Percentiles rank a stretch among this genome's conserved stretches.
These are phyloP conservation scores for Tritrichomonas musculus DNA, from an alignment of 208 protist species.

Conservation along the genomic window DNA sequence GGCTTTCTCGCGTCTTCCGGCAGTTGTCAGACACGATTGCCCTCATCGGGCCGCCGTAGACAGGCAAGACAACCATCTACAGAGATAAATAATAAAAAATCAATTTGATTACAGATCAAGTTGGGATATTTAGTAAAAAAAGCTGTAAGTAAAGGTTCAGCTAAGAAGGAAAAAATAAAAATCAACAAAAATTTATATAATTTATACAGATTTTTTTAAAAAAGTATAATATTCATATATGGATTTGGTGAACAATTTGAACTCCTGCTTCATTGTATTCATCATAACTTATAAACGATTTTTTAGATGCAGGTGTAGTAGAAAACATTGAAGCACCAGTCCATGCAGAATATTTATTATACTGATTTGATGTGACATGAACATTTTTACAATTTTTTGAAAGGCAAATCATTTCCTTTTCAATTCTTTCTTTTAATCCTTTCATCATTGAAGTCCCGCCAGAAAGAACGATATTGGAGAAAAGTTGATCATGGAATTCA, in stretches of 20 bases:
- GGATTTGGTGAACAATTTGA: constrained; percentile 51
- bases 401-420: constrained; percentile 60
- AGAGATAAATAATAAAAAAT: no score
- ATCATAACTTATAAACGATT: constrained; percentile 54
- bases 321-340: constrained; percentile 48
- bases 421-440: constrained; percentile 84
- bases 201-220: no score
- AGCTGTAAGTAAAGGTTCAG: no score
- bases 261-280: constrained; percentile 56
- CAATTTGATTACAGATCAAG: no score
- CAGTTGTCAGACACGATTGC: no score
- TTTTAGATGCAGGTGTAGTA: constrained; percentile 46
- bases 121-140: no score
- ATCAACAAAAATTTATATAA: no score
- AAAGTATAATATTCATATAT: no score
- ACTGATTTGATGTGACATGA: constrained; percentile 52
- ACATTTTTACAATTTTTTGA: constrained; percentile 49
- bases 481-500: constrained; percentile 58
- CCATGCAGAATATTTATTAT: constrained; percentile 70
- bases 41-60: no score
- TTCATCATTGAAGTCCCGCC: constrained; percentile 59
- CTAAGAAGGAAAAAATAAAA: no score
- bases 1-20: no score
- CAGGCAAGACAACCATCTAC: no score
- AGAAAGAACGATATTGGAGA: constrained; percentile 56